Conservation (phyloP, 2,329 filamentous ascomycete species). For the Arthrocladium fulminans region DNA sequence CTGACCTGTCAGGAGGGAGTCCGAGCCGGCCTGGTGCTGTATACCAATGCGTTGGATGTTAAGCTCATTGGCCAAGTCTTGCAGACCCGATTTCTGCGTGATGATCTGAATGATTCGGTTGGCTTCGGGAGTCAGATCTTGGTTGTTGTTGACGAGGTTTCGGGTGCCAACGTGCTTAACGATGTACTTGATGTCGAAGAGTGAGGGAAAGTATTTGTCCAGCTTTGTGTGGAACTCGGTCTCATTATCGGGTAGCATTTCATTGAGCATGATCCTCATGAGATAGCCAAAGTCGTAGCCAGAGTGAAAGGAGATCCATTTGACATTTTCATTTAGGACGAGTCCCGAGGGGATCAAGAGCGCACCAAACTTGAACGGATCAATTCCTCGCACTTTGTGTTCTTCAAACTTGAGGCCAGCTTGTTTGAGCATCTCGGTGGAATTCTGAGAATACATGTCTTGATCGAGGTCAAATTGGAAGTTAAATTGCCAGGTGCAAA, state of each 20-base stretch:
- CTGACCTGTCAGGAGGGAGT: slow-evolving; percentile 83
- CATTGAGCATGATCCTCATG: slow-evolving; percentile 74
- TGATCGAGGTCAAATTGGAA: slow-evolving; percentile 91
- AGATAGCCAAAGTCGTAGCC: slow-evolving; percentile 98
- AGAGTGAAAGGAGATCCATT: slow-evolving; percentile 96
- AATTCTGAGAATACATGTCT: slow-evolving; percentile 96
- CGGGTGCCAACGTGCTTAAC: slow-evolving; percentile 79
- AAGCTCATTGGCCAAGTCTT: slow-evolving; percentile 87
- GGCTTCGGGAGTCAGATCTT: slow-evolving; percentile 55
- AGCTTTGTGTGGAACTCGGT: slow-evolving; percentile 80
- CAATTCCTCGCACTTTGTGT: slow-evolving; percentile 81
- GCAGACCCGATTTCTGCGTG: slow-evolving; percentile 81
- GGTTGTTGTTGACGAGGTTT: slow-evolving; percentile 56
- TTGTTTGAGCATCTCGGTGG: slow-evolving; percentile 80
- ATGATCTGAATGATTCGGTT: slow-evolving; percentile 72
- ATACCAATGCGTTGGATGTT: slow-evolving; percentile 81
- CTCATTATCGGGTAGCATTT: slow-evolving; percentile 78
- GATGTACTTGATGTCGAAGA: slow-evolving; percentile 95
- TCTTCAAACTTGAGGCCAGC: slow-evolving; percentile 86
- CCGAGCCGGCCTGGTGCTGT: slow-evolving; percentile 86
- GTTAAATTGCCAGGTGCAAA: slow-evolving; percentile 78
- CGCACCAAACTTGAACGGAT: slow-evolving; percentile 78
- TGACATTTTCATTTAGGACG: slow-evolving; percentile 75
- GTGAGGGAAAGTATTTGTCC: slow-evolving; percentile 82
- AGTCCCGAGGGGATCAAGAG: slow-evolving; percentile 86